Conservation (phyloP, 441 rosid genomes). For the Adansonia grandidieri region DNA sequence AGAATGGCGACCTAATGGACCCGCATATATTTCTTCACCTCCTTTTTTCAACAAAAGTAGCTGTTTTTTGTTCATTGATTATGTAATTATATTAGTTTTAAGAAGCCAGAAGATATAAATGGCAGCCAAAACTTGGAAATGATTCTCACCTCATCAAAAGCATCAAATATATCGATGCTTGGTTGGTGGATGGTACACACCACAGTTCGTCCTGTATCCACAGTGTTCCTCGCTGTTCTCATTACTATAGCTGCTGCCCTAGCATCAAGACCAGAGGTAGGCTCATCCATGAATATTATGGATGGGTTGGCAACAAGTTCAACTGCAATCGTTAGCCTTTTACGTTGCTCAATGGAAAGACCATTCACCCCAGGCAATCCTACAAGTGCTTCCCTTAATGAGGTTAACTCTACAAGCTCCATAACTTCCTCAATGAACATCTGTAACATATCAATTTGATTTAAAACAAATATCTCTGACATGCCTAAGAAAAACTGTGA, state of each 20-base stretch:
- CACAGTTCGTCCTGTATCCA: constrained; percentile 36
- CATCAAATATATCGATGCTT: constrained; percentile 69
- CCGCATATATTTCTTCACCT: constrained; percentile 69
- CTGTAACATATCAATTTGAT: too few species aligned
- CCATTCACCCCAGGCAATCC: too few species aligned
- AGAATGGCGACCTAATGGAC: constrained; percentile 66
- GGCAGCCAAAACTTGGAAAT: constrained; percentile 14
- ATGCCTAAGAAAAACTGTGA: not conserved
- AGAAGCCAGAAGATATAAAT: not conserved
- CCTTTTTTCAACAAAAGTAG: constrained; percentile 62
- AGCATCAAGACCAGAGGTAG: constrained; percentile 76
- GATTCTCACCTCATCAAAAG: constrained; percentile 65
- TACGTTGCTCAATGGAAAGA: too few species aligned
- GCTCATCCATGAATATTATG: constrained; percentile 34
- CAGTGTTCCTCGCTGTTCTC: constrained; percentile 11
- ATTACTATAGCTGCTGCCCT: constrained; percentile 71
- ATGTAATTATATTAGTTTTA: not conserved
- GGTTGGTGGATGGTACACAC: constrained; percentile 82
- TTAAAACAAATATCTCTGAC: not conserved
- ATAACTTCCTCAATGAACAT: constrained; percentile 48
- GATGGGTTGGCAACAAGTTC: too few species aligned
- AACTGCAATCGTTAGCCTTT: too few species aligned
- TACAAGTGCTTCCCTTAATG: too few species aligned
- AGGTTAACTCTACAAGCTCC: constrained; percentile 46
- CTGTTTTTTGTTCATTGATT: constrained; percentile 38